A percentile compares a stretch with the other conserved stretches of the same genome.
phyloP scores from a whole-genome alignment of 805 yeast species.

The Priceomyces fermenticarens region DNA sequence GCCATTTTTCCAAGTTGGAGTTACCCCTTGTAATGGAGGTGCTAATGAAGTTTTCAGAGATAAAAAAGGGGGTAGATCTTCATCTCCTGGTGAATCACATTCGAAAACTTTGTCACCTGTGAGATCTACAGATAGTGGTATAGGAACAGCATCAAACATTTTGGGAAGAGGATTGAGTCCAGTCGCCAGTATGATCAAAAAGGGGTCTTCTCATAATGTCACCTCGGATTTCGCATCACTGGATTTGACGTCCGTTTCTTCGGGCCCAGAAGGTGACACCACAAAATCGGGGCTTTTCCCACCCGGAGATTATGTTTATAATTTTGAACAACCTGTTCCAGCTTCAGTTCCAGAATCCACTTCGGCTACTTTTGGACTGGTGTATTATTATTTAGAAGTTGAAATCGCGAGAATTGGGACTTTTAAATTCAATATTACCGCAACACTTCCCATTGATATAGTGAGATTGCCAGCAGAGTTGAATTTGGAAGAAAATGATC shows the following conservation, averaged over 20 bases:
- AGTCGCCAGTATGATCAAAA: constrained; percentile 21
- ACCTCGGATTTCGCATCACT: constrained; percentile 15
- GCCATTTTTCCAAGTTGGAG: constrained; percentile 65
- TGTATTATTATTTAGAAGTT: constrained; percentile 67
- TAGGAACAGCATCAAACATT: constrained; percentile 16
- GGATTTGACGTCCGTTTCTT: constrained; percentile 22
- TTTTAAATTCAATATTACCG: constrained; percentile 72
- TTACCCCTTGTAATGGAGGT: constrained; percentile 32
- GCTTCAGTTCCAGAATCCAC: constrained; percentile 80
- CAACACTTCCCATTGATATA: constrained; percentile 59
- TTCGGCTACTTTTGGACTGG: constrained; percentile 76
- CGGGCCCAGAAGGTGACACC: constrained; percentile 16
- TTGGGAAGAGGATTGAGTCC: constrained; percentile 24
- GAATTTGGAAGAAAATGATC: constrained; percentile 86
- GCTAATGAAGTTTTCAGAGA: constrained; percentile 44
- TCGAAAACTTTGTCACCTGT: constrained; percentile 15
- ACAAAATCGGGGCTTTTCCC: constrained; percentile 43
- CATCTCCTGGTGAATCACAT: constrained; percentile 22
- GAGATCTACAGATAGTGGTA: background rate
- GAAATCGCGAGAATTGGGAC: constrained; percentile 75
- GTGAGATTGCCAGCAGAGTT: constrained; percentile 76
- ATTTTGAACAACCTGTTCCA: constrained; percentile 86
- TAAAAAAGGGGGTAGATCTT: constrained; percentile 8
- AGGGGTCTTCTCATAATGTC: constrained; percentile 25
- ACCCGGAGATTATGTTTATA: constrained; percentile 90